Conservation (phyloP, 495 filamentous ascomycete species). For the Ascodesmis nigricans region DNA sequence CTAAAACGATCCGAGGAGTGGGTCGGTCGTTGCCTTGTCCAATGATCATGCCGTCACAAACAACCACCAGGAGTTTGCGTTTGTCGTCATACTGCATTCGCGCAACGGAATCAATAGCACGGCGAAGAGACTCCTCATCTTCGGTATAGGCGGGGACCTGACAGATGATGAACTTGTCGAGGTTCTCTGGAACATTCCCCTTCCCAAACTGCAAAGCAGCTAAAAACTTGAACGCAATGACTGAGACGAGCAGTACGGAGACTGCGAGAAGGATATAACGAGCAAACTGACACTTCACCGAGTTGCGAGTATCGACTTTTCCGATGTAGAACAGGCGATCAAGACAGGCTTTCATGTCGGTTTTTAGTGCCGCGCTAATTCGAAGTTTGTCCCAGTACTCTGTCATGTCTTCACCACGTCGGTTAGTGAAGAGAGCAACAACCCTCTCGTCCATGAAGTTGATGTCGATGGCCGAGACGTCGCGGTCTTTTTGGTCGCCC, state of each 20-base stretch:
- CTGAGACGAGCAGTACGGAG: constrained; percentile 51
- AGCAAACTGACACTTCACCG: constrained; percentile 62
- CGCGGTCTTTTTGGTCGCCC: constrained; percentile 25
- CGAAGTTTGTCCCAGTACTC: constrained; percentile 54
- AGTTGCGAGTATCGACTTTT: constrained; percentile 78
- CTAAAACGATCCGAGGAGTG: constrained; percentile 86
- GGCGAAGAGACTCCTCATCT: constrained; percentile 88
- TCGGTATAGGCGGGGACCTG: constrained; percentile 97
- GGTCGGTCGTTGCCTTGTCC: constrained; percentile 93
- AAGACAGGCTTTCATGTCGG: constrained; percentile 61
- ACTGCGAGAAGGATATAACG: constrained; percentile 84
- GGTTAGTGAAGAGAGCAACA: constrained; percentile 51
- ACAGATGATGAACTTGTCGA: constrained; percentile 96
- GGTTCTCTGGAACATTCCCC: constrained; percentile 80
- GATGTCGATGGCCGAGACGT: constrained; percentile 27
- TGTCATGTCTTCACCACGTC: constrained; percentile 57
- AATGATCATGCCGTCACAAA: constrained; percentile 99
- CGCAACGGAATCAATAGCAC: constrained; percentile 89
- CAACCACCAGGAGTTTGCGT: constrained; percentile 76
- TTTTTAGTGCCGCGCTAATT: constrained; percentile 32
- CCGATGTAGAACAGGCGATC: constrained; percentile 93
- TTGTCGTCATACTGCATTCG: constrained; percentile 97
- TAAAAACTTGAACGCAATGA: constrained; percentile 91
- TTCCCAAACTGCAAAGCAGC: constrained; percentile 81
- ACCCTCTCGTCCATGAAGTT: constrained; percentile 67